Conservation (phyloP, 495 filamentous ascomycete genomes). For the Trichoderma gamsii region DNA sequence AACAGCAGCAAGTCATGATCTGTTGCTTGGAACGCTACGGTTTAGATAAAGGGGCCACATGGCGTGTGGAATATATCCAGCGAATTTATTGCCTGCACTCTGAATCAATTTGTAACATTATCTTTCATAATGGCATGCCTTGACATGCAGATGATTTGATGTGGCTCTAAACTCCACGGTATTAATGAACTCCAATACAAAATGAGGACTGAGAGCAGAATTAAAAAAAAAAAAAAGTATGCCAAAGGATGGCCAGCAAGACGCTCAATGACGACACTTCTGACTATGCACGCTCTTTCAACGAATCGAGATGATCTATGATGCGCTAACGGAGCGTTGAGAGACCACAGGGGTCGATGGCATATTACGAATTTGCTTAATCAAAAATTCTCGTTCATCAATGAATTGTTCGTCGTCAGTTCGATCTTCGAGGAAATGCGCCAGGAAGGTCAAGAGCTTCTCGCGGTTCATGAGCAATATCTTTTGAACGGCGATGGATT, state of each 20-base stretch:
- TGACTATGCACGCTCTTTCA: neutral
- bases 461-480: constrained; percentile 95
- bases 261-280: neutral
- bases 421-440: constrained; percentile 86
- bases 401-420: constrained; percentile 98
- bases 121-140: neutral
- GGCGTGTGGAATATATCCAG: neutral
- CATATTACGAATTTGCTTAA: constrained; percentile 84
- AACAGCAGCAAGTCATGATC: neutral
- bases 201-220: neutral
- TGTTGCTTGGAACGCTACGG: neutral
- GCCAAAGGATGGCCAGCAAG: neutral
- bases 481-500: constrained; percentile 86
- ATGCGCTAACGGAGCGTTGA: constrained; percentile 20
- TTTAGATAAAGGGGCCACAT: neutral
- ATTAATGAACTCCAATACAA: neutral
- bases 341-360: constrained; percentile 60
- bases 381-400: constrained; percentile 93
- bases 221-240: neutral
- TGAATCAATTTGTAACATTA: constrained; percentile 2
- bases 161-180: neutral
- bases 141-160: neutral
- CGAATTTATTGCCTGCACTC: neutral
- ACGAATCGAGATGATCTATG: neutral
- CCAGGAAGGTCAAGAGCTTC: constrained; percentile 78